Percentiles rank a stretch among this genome's conserved stretches.
Evolutionary conservation across 441 rosid species (phyloP).

Genomic region (Cnidoscolus chayamansa): DNA sequence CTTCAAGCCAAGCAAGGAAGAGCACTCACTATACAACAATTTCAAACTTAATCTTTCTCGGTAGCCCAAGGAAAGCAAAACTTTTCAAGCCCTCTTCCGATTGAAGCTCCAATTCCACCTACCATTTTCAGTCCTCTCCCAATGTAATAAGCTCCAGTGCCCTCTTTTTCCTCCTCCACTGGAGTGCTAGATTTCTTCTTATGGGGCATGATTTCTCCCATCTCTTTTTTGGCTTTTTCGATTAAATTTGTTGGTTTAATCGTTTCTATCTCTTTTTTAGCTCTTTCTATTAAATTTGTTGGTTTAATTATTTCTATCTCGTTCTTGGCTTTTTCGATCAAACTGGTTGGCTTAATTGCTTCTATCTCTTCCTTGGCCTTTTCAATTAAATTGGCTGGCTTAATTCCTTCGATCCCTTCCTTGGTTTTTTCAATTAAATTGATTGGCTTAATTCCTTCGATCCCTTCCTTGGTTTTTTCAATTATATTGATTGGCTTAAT

Average conservation of each 20-base stretch:
- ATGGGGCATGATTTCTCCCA: conserved; percentile 39
- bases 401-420: too few species aligned
- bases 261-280: too few species aligned
- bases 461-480: too few species aligned
- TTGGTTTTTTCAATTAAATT: too few species aligned
- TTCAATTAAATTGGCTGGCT: too few species aligned
- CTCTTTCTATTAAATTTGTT: too few species aligned
- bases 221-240: conserved; percentile 39
- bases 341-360: too few species aligned
- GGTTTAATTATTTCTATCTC: too few species aligned
- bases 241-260: conserved; percentile 25
- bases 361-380: too few species aligned
- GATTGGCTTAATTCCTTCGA: too few species aligned
- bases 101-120: conserved; percentile 36
- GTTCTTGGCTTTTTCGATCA: too few species aligned
- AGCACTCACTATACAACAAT: background rate
- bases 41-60: conserved; percentile 27
- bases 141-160: conserved; percentile 35
- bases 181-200: conserved; percentile 34
- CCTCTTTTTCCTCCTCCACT: conserved; percentile 32
- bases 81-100: conserved; percentile 50
- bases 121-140: conserved; percentile 50
- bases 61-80: conserved; percentile 41
- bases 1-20: background rate
- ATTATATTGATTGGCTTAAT: too few species aligned